Conservation (phyloP, 2,329 filamentous ascomycete species). For the Fusarium mexicanum region DNA sequence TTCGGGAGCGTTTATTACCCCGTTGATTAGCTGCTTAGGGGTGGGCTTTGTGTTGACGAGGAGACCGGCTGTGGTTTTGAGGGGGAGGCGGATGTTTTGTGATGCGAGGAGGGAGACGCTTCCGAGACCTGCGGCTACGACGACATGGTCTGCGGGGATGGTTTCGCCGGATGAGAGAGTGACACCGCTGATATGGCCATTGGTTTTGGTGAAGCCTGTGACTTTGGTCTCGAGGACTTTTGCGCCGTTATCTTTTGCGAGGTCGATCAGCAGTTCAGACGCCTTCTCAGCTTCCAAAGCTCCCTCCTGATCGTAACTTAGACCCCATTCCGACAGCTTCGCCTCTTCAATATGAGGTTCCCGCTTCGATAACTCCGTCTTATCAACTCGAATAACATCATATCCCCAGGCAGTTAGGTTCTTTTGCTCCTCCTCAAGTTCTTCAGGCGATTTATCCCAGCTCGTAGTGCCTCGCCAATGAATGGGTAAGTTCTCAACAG, state of each 20-base stretch:
- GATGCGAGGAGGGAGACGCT: slow-evolving; percentile 11
- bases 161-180: background rate
- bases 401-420: slow-evolving; percentile 12
- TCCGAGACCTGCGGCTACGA: slow-evolving; percentile 19
- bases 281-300: slow-evolving; percentile 14
- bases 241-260: background rate
- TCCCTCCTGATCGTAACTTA: slow-evolving; percentile 10
- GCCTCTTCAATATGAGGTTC: background rate
- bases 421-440: background rate
- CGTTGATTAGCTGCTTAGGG: background rate
- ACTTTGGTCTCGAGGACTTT: background rate
- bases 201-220: background rate
- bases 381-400: background rate
- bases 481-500: background rate
- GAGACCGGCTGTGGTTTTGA: background rate
- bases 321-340: slow-evolving; percentile 4
- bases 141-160: background rate
- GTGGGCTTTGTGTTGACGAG: slow-evolving; percentile 17
- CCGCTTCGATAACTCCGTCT: background rate
- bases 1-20: background rate
- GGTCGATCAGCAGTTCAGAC: background rate
- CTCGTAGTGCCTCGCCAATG: slow-evolving; percentile 1
- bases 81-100: background rate
- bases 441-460: background rate
- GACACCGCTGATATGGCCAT: background rate